Conservation (phyloP, 805 yeast species). For the Barnettozyma sucrosica region DNA sequence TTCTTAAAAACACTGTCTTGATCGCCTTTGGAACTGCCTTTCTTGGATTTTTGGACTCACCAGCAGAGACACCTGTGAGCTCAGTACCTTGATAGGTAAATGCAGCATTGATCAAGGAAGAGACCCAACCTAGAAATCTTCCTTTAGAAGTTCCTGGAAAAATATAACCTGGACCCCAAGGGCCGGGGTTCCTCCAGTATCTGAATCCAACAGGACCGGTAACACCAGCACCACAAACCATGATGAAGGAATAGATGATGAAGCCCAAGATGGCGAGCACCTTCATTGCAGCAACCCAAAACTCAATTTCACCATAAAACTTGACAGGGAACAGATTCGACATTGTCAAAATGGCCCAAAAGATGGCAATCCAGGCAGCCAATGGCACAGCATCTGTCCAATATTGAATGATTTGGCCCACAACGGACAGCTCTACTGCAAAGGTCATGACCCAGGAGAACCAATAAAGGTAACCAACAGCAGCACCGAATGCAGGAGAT, state of each 20-base stretch:
- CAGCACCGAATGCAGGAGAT: conserved; percentile 65
- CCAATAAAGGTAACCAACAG: conserved; percentile 72
- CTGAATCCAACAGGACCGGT: conserved; percentile 72
- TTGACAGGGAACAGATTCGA: conserved; percentile 63
- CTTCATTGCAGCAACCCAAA: conserved; percentile 66
- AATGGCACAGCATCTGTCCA: conserved; percentile 69
- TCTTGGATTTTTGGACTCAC: conserved; percentile 63
- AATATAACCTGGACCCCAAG: conserved; percentile 63
- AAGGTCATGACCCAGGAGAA: conserved; percentile 74
- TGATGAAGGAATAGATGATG: conserved; percentile 57
- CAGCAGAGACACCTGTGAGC: conserved; percentile 68
- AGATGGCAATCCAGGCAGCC: conserved; percentile 68
- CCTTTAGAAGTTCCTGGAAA: conserved; percentile 45
- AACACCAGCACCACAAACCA: conserved; percentile 69
- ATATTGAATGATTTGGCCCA: conserved; percentile 57
- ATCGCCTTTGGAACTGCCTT: conserved; percentile 53
- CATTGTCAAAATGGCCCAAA: conserved; percentile 50
- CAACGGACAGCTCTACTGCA: conserved; percentile 67
- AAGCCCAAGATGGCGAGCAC: conserved; percentile 67
- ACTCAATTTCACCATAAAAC: conserved; percentile 69
- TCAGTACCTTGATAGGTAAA: conserved; percentile 81
- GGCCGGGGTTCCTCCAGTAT: conserved; percentile 77
- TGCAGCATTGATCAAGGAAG: conserved; percentile 65
- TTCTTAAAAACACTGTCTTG: conserved; percentile 61
- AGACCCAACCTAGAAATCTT: conserved; percentile 64